Conservation (phyloP, 176 grass and related monocot species). For the Carex scoparia region DNA sequence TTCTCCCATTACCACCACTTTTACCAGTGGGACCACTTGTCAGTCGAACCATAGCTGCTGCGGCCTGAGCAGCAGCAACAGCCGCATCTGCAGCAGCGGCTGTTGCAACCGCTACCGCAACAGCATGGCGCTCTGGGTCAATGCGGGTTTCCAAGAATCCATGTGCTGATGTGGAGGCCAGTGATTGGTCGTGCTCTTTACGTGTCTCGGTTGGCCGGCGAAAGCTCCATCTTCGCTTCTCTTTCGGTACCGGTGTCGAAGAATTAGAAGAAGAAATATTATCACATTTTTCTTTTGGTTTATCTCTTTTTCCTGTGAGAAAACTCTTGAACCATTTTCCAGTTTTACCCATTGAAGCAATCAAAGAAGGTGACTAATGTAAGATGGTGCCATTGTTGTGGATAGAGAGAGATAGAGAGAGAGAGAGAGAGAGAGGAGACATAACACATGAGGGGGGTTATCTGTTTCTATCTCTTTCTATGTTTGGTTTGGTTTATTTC, state of each 20-base stretch:
- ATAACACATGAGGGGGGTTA: background rate
- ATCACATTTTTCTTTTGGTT: constrained; percentile 2
- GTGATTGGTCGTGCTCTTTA: constrained; percentile 35
- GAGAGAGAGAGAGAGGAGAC: background rate
- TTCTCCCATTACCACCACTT: background rate
- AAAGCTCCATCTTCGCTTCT: constrained; percentile 80
- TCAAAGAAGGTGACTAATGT: background rate
- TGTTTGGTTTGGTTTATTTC: constrained; percentile 4
- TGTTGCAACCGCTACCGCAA: constrained; percentile 52
- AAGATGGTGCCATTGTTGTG: background rate
- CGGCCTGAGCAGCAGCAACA: constrained; percentile 35
- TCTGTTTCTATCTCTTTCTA: background rate
- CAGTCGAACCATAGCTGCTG: constrained; percentile 42
- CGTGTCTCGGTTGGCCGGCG: constrained; percentile 20
- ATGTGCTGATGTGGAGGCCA: constrained; percentile 37
- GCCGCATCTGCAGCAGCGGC: constrained; percentile 34
- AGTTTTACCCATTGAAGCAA: constrained; percentile 52
- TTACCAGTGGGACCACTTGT: constrained; percentile 16
- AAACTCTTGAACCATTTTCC: constrained; percentile 57
- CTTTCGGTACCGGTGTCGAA: constrained; percentile 29
- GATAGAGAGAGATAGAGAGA: background rate
- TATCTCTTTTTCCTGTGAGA: constrained; percentile 35
- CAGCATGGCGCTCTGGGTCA: constrained; percentile 39
- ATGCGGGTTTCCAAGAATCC: constrained; percentile 39
- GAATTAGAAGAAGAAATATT: constrained; percentile 11